phyloP scores from a whole-genome alignment of 257 asterid species.

The Cynanchum wilfordii region DNA sequence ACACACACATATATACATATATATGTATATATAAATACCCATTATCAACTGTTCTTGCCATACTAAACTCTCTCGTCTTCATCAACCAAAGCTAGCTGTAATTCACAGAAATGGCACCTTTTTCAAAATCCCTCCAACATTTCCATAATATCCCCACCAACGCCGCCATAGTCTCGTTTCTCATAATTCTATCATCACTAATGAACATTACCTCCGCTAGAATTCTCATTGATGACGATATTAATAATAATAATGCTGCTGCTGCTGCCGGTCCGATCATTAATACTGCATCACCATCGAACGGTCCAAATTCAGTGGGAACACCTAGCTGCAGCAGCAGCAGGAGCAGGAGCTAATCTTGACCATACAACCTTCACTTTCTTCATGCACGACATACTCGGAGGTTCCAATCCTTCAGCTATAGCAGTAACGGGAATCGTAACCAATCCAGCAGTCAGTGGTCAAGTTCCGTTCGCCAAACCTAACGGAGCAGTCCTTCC shows the following conservation, averaged over 20 bases:
- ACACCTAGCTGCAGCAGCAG: conserved; percentile 15
- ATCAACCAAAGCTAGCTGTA: neutral
- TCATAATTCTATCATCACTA: conserved; percentile 21
- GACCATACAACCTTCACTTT: conserved; percentile 50
- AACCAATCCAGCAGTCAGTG: conserved; percentile 65
- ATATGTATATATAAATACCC: conserved; percentile 16
- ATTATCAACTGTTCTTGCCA: neutral
- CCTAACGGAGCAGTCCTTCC: conserved; percentile 84
- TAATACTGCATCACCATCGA: conserved; percentile 10
- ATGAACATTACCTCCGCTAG: conserved; percentile 21
- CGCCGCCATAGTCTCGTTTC: neutral
- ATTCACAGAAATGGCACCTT: conserved; percentile 18
- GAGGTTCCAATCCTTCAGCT: conserved; percentile 81
- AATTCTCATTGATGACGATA: conserved; percentile 29
- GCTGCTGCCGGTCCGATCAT: conserved; percentile 15
- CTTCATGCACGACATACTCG: conserved; percentile 88
- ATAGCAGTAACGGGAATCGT: conserved; percentile 76
- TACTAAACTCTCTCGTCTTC: neutral
- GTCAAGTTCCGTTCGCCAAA: conserved; percentile 85
- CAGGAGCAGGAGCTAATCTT: conserved; percentile 5
- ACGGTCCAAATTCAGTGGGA: neutral
- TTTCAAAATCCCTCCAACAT: neutral
- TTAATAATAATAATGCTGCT: too few species aligned
- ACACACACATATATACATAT: too few species aligned
- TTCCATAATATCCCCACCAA: conserved; percentile 15